Conservation (phyloP, 2,329 filamentous ascomycete genomes). For the Aspergillus fumigatiaffinis region DNA sequence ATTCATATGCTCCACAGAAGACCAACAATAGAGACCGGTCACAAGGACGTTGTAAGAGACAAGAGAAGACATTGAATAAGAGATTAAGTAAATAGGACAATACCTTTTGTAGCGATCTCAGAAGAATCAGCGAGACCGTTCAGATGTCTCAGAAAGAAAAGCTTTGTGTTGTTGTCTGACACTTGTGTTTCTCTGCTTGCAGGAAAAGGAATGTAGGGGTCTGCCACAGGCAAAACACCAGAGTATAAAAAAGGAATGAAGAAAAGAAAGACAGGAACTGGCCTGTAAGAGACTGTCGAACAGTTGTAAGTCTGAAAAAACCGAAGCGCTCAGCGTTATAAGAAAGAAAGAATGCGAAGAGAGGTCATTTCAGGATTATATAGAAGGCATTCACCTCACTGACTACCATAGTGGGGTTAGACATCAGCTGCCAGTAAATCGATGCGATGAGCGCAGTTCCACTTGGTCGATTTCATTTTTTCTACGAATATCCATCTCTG, state of each 20-base stretch:
- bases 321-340: constrained; percentile 22
- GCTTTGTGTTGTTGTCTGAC: constrained; percentile 6
- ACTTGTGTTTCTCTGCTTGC: neutral
- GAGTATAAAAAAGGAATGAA: constrained; percentile 13
- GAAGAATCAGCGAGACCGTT: constrained; percentile 4
- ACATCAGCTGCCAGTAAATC: neutral
- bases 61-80: neutral
- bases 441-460: neutral
- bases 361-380: constrained; percentile 5
- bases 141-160: constrained; percentile 7
- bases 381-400: neutral
- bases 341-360: constrained; percentile 13
- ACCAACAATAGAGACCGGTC: neutral
- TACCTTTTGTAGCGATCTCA: constrained; percentile 24
- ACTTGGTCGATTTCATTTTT: neutral
- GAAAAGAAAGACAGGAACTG: constrained; percentile 32
- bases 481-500: constrained; percentile 9
- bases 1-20: neutral
- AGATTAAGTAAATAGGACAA: constrained; percentile 11
- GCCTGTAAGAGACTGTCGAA: constrained; percentile 30
- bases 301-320: constrained; percentile 19
- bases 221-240: constrained; percentile 33
- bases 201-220: constrained; percentile 27
- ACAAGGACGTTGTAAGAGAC: neutral
- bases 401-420: neutral